Percentiles rank a stretch among this genome's conserved stretches.
phyloP scores from a whole-genome alignment of 306 rosid genomes.

The Canavalia gladiata region DNA sequence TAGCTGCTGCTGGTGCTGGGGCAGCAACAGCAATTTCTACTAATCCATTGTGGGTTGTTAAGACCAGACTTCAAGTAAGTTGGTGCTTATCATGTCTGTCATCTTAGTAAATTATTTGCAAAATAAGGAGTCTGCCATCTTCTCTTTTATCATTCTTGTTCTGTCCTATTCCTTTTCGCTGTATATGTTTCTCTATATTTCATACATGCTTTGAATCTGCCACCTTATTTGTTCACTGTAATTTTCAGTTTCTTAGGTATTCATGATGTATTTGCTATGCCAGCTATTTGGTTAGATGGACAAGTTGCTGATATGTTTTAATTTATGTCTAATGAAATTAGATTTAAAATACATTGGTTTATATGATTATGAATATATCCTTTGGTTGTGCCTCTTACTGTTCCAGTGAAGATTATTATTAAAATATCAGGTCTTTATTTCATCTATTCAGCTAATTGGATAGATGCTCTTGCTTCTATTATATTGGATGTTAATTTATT shows the following conservation, averaged over 20 bases:
- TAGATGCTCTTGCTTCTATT: conserved; percentile 13
- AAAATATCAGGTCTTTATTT: conserved; percentile 3
- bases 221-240: conserved; percentile 11
- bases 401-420: conserved; percentile 13
- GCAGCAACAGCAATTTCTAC: conserved; percentile 87
- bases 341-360: not conserved
- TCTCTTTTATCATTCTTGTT: not conserved
- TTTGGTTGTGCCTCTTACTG: conserved; percentile 26
- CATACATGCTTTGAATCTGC: conserved; percentile 27
- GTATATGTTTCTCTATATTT: conserved; percentile 26
- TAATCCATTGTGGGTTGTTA: conserved; percentile 98
- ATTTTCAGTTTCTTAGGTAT: conserved; percentile 5
- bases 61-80: conserved; percentile 97
- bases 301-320: not conserved
- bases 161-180: not conserved
- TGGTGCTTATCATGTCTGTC: conserved; percentile 35
- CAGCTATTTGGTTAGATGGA: conserved; percentile 17
- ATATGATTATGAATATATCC: not conserved
- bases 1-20: conserved; percentile 97
- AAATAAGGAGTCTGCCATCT: not conserved
- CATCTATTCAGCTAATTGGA: not conserved
- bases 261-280: conserved; percentile 10
- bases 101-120: conserved; percentile 2
- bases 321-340: conserved; percentile 19
- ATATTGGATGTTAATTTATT: conserved; percentile 43